phyloP scores from a whole-genome alignment of 1,139 yeast species.

The Saccharomyces hybrid region DNA sequence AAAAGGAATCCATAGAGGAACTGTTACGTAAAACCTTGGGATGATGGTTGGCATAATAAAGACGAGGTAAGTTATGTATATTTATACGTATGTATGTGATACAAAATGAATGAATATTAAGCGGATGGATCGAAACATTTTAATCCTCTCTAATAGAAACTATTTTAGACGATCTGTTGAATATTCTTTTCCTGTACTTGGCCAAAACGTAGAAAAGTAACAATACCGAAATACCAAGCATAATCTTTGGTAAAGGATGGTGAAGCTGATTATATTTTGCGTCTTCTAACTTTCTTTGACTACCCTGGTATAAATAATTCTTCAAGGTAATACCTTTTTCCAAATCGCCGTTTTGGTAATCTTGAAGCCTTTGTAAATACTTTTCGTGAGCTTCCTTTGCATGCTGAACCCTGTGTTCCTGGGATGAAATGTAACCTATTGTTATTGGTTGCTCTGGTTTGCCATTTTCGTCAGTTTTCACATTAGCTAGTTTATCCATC shows the following conservation, averaged over 20 bases:
- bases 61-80: neutral
- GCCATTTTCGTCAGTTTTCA: conserved; percentile 34
- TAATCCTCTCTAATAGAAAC: neutral
- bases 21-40: conserved; percentile 12
- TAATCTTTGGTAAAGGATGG: conserved; percentile 16
- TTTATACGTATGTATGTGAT: neutral
- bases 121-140: neutral
- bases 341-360: conserved; percentile 19
- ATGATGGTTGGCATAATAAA: neutral
- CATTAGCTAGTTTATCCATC: conserved; percentile 42
- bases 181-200: conserved; percentile 13
- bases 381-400: conserved; percentile 15
- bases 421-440: conserved; percentile 31
- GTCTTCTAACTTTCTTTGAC: conserved; percentile 13
- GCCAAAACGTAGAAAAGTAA: conserved; percentile 10
- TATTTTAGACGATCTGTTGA: conserved; percentile 5
- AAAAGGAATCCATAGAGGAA: conserved; percentile 27
- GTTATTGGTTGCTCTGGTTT: conserved; percentile 42
- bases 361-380: conserved; percentile 17
- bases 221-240: conserved; percentile 10
- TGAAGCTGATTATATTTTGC: conserved; percentile 12
- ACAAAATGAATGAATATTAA: neutral
- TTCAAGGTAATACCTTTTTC: conserved; percentile 23
- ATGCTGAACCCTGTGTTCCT: conserved; percentile 17
- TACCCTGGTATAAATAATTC: conserved; percentile 6